These are phyloP conservation scores for Heterobasidion occidentale DNA, from an alignment of 1,284 basidiomycete species.

Conservation along the genomic window DNA sequence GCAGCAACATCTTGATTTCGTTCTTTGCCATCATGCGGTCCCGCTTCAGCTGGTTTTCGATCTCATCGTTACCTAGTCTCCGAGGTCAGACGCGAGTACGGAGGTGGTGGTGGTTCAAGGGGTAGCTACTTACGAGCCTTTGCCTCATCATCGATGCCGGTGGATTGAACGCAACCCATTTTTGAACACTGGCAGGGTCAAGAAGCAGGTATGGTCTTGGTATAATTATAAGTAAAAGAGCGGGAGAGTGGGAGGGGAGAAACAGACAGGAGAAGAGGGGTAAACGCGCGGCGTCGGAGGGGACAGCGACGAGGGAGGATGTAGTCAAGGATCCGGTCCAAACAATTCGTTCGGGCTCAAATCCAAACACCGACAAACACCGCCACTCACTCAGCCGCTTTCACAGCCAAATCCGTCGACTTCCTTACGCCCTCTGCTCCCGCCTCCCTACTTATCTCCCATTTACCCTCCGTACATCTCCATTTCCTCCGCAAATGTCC, in stretches of 20 bases:
- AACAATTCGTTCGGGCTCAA: neutral
- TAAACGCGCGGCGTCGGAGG: neutral
- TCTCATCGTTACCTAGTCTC: slow-evolving; percentile 80
- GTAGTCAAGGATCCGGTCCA: neutral
- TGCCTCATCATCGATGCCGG: slow-evolving; percentile 67
- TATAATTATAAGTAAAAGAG: slow-evolving; percentile 14
- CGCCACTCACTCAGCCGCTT: neutral
- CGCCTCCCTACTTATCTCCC: too few species aligned
- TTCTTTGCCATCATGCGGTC: slow-evolving; percentile 91
- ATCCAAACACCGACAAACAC: neutral
- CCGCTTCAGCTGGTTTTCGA: slow-evolving; percentile 91
- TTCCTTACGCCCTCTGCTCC: neutral
- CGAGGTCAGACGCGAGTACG: slow-evolving; percentile 1
- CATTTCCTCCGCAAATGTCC: neutral
- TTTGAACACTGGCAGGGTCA: slow-evolving; percentile 8
- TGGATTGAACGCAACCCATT: slow-evolving; percentile 75
- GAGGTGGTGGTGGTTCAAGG: slow-evolving; percentile 3
- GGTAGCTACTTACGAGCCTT: slow-evolving; percentile 64
- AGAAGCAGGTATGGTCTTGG: slow-evolving; percentile 4
- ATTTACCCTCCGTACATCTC: neutral
- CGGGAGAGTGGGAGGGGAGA: slow-evolving; percentile 8
- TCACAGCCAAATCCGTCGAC: neutral
- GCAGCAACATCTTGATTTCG: slow-evolving; percentile 89
- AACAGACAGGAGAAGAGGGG: neutral
- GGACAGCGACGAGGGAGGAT: neutral